Evolutionary conservation across 2,329 filamentous ascomycete genomes (phyloP).

Genomic region (Aspergillus viridinutans): DNA sequence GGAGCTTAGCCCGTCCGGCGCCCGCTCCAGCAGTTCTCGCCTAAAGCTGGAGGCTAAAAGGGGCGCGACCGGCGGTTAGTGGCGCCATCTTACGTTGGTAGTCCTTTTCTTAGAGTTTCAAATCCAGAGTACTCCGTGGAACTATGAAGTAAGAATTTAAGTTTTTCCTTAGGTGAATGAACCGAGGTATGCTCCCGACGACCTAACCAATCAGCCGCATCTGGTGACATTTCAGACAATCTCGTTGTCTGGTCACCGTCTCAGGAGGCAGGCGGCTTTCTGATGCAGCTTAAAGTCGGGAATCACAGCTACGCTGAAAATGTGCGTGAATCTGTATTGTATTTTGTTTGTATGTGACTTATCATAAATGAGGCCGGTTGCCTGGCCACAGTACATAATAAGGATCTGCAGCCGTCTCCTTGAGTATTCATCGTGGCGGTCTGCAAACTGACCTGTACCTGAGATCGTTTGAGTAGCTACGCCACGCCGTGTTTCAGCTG

Average conservation of each 20-base stretch:
- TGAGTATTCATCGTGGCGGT: not conserved
- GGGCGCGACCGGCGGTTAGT: not conserved
- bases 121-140: not conserved
- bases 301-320: not conserved
- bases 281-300: not conserved
- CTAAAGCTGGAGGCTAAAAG: not conserved
- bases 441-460: not conserved
- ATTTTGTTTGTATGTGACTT: not conserved
- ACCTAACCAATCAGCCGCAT: not conserved
- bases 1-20: conserved; percentile 10
- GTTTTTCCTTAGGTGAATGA: not conserved
- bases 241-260: not conserved
- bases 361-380: not conserved
- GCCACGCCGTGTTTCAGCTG: not conserved
- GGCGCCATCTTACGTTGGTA: not conserved
- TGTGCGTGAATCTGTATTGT: not conserved
- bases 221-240: not conserved
- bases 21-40: conserved; percentile 24
- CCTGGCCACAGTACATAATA: not conserved
- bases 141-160: not conserved
- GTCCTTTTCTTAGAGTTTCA: too few relatives aligned
- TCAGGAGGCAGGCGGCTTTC: not conserved
- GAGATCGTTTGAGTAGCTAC: not conserved
- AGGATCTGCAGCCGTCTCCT: not conserved
- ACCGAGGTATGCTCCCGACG: not conserved